phyloP scores from a whole-genome alignment of 2,329 filamentous ascomycete species.

The Colletotrichum trifolii region DNA sequence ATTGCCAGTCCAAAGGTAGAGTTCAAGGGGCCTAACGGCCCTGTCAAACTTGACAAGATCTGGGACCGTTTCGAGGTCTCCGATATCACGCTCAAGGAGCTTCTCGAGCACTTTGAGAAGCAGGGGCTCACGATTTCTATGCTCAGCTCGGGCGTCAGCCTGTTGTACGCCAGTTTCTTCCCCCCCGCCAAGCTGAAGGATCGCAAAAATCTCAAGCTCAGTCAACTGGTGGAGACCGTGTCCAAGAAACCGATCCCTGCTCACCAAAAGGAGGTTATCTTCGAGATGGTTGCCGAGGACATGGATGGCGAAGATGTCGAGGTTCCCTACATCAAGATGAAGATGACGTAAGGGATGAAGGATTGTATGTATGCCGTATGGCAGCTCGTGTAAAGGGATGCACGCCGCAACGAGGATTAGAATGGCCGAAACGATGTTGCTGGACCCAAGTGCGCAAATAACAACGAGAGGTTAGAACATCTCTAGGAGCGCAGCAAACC shows the following conservation, averaged over 20 bases:
- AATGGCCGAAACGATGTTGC: neutral
- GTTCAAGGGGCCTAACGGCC: constrained; percentile 82
- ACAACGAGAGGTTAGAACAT: neutral
- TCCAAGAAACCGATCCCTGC: constrained; percentile 91
- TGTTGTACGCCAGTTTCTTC: constrained; percentile 96
- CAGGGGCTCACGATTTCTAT: constrained; percentile 87
- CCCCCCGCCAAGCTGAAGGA: constrained; percentile 83
- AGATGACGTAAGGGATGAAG: constrained; percentile 58
- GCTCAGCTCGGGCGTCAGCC: constrained; percentile 96
- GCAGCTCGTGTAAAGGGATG: neutral
- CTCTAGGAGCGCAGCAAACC: too few species aligned
- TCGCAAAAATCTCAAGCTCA: constrained; percentile 83
- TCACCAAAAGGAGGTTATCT: constrained; percentile 95
- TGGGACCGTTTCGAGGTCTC: constrained; percentile 97
- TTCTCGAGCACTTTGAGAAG: constrained; percentile 83
- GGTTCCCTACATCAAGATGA: constrained; percentile 95
- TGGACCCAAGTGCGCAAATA: neutral
- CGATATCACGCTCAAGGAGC: constrained; percentile 85
- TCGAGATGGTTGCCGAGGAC: constrained; percentile 95
- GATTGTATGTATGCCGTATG: neutral
- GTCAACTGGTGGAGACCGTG: constrained; percentile 85
- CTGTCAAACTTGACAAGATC: constrained; percentile 90
- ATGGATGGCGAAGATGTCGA: constrained; percentile 92
- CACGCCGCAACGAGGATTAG: neutral
- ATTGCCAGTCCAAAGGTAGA: constrained; percentile 93